Evolutionary conservation across 352 stramenopile species (phyloP).

Genomic region (Pythium brassicae): DNA sequence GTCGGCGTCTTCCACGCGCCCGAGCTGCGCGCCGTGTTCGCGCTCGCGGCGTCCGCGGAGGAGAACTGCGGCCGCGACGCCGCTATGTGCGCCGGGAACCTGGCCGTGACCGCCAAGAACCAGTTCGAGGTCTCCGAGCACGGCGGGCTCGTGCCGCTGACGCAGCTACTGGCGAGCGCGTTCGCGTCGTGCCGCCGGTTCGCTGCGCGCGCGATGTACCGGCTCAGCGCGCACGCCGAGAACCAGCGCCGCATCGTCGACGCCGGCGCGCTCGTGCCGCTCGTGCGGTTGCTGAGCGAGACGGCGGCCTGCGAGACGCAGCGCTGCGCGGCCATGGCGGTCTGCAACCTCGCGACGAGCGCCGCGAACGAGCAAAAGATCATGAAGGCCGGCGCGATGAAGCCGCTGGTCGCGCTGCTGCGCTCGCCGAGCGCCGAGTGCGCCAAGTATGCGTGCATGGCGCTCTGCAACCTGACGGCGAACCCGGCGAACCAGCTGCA

Average conservation of each 20-base stretch:
- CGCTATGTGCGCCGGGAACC: conserved; percentile 91
- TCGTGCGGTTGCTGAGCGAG: conserved; percentile 67
- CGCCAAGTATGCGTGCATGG: conserved; percentile 90
- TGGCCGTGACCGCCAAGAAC: conserved; percentile 89
- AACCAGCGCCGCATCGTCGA: conserved; percentile 89
- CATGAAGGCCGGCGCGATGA: conserved; percentile 71
- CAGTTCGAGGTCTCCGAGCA: conserved; percentile 86
- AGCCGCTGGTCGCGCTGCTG: conserved; percentile 59
- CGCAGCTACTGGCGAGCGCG: conserved; percentile 63
- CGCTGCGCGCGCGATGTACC: conserved; percentile 86
- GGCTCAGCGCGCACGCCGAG: conserved; percentile 76
- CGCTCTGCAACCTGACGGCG: conserved; percentile 93
- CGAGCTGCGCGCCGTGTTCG: conserved; percentile 79
- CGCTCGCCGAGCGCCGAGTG: conserved; percentile 44
- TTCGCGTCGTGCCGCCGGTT: conserved; percentile 80
- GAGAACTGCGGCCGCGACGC: conserved; percentile 90
- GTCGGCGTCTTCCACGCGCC: conserved; percentile 79
- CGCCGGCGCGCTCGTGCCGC: conserved; percentile 63
- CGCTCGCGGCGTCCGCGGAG: conserved; percentile 60
- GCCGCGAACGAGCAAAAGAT: conserved; percentile 68
- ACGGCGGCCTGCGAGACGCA: conserved; percentile 57
- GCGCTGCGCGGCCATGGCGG: conserved; percentile 72
- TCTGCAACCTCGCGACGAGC: conserved; percentile 86
- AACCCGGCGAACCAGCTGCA: conserved; percentile 89
- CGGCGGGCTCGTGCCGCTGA: conserved; percentile 82